A percentile compares a stretch with the other conserved stretches of the same genome.
Evolutionary conservation across 2,329 filamentous ascomycete genomes (phyloP).

Genomic region (Coniochaeta hoffmannii): DNA sequence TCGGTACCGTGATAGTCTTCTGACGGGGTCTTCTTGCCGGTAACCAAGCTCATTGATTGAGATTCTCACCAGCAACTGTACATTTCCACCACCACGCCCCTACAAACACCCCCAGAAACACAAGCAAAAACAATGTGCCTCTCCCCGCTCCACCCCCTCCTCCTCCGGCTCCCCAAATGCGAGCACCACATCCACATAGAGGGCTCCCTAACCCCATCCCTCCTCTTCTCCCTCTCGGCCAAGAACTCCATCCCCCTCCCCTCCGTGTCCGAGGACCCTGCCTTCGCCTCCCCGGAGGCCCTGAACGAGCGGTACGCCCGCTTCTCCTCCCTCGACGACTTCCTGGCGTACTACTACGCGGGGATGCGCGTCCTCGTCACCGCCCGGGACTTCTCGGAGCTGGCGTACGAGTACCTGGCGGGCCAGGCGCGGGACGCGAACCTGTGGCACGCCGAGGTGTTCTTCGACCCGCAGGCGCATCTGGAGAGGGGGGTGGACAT

Average conservation of each 20-base stretch:
- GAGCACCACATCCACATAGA: slow-evolving; percentile 79
- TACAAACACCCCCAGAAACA: neutral
- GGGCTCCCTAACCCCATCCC: slow-evolving; percentile 61
- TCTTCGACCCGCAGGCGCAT: slow-evolving; percentile 77
- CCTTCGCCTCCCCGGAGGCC: slow-evolving; percentile 52
- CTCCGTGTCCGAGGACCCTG: slow-evolving; percentile 35
- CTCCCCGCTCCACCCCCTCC: slow-evolving; percentile 47
- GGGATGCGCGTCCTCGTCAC: slow-evolving; percentile 63
- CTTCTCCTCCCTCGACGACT: slow-evolving; percentile 69
- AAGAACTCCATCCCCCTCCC: slow-evolving; percentile 60
- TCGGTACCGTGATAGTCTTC: too few relatives aligned
- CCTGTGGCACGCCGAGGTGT: slow-evolving; percentile 67
- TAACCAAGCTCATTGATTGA: too few relatives aligned
- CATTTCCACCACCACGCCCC: neutral
- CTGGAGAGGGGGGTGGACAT: slow-evolving; percentile 55
- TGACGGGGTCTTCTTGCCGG: too few relatives aligned
- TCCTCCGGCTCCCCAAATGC: slow-evolving; percentile 65
- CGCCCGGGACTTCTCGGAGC: slow-evolving; percentile 60
- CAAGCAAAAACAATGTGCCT: slow-evolving; percentile 42
- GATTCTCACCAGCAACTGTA: too few relatives aligned
- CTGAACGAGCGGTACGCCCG: slow-evolving; percentile 56
- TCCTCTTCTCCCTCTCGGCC: slow-evolving; percentile 62
- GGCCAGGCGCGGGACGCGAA: slow-evolving; percentile 52
- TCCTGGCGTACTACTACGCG: slow-evolving; percentile 71
- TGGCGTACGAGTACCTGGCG: slow-evolving; percentile 65